Base-by-base conservation (phyloP, 2,329 filamentous ascomycete species). In the Fusarium sp. region DNA sequence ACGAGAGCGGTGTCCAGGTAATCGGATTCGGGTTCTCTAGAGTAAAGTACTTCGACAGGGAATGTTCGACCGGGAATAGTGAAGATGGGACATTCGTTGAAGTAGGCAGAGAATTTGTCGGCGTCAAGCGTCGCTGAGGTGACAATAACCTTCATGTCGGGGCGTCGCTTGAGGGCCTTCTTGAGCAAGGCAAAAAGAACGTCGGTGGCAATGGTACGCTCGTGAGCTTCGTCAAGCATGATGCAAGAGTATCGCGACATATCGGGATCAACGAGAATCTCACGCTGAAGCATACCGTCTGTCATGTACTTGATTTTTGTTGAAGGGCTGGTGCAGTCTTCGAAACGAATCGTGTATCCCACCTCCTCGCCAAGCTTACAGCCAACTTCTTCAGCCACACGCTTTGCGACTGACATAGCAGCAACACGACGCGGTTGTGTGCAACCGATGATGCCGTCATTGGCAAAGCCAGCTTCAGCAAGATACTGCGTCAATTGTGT, bases 241-340 rank as follows among this genome's bases (percentile, higher is more conserved):
- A 99, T 97, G 63, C 96, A 93, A 1, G 94, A 97, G 76, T 99
- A 99, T 69, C 92, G 89, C 75, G 87, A 92, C 70, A 99, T 82
- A 73, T 97, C 92, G 1, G 94, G 92, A 77, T 99, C 96, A 71
- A 97, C 86, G 51, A 99, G 85, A 76, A 97, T 94, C 81, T 99
- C 96, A 82, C 96, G 88, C 81, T 97, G 90, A 77, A 99, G 87
- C 92, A 98, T 98, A 79, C 96, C 96, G 75, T 99, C 96, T 17
- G 96, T 99, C 95, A 99, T 97, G 82, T 99, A 99, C 82, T 99
- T 99, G 83, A 99, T 97, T 75, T 90, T 93, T 2, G 96, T 99
- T 19, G 90, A 86, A 3, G 93, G 89, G 68, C 90, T 92, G 0
- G 95, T 97, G 77, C 90, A 92, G 80, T 99, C 96, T 76, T 99